Conservation (phyloP, 306 rosid species). For the Gleditsia sinensis region DNA sequence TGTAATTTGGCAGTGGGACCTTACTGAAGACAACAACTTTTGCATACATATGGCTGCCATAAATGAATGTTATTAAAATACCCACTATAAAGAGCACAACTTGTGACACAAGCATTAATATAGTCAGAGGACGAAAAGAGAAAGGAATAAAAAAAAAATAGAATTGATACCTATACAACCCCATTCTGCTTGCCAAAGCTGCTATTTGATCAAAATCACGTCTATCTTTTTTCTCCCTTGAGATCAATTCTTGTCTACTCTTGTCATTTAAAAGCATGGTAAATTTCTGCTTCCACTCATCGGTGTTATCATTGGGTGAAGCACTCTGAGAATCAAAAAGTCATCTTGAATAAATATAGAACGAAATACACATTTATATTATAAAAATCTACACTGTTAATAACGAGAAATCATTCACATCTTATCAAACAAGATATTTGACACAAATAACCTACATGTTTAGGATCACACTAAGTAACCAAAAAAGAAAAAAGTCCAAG, state of each 20-base stretch:
- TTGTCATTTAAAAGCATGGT: slow-evolving; percentile 59
- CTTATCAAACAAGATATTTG: neutral
- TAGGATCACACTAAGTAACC: neutral
- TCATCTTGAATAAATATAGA: neutral
- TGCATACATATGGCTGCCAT: slow-evolving; percentile 81
- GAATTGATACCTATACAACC: slow-evolving; percentile 67
- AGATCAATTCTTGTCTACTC: slow-evolving; percentile 71
- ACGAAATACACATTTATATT: neutral
- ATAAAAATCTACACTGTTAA: neutral
- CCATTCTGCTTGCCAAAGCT: slow-evolving; percentile 74
- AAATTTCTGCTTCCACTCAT: slow-evolving; percentile 69
- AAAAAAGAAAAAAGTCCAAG: neutral
- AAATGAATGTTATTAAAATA: slow-evolving; percentile 34
- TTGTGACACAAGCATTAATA: slow-evolving; percentile 6
- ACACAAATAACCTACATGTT: neutral
- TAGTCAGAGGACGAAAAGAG: neutral
- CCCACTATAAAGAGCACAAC: slow-evolving; percentile 11
- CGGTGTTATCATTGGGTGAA: slow-evolving; percentile 38
- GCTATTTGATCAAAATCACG: slow-evolving; percentile 79
- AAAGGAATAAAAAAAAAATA: slow-evolving; percentile 3
- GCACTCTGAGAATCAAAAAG: slow-evolving; percentile 50
- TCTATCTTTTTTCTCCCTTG: slow-evolving; percentile 86
- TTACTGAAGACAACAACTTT: slow-evolving; percentile 87
- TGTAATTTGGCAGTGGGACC: slow-evolving; percentile 89
- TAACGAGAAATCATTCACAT: neutral